A percentile compares a stretch with the other conserved stretches of the same genome.
Evolutionary conservation across 495 filamentous ascomycete genomes (phyloP).

Genomic region (Penicillium simplicissimum): DNA sequence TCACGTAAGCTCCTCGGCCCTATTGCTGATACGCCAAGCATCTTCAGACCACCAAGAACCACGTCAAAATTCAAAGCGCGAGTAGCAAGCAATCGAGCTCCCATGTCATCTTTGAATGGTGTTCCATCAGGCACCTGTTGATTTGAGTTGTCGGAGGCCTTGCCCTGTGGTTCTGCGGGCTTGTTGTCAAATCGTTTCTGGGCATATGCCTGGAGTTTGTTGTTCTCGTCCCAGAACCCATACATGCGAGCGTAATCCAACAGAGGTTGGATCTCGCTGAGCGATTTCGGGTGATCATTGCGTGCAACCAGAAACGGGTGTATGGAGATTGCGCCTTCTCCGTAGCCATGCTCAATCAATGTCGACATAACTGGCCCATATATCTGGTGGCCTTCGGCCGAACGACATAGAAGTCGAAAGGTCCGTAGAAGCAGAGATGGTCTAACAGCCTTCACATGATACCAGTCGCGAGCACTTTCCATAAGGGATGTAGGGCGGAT

Average conservation of each 20-base stretch:
- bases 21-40: slow-evolving; percentile 65
- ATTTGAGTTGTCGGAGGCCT: not conserved
- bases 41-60: slow-evolving; percentile 61
- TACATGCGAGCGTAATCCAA: slow-evolving; percentile 41
- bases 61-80: slow-evolving; percentile 63
- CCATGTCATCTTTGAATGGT: slow-evolving; percentile 57
- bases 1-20: slow-evolving; percentile 73
- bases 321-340: slow-evolving; percentile 57
- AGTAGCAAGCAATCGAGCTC: slow-evolving; percentile 73
- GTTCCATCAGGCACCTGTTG: slow-evolving; percentile 26
- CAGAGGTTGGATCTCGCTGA: slow-evolving; percentile 42
- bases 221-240: slow-evolving; percentile 23
- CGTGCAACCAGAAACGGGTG: slow-evolving; percentile 52
- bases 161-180: not conserved
- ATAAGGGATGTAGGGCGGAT: slow-evolving; percentile 19
- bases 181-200: slow-evolving; percentile 20
- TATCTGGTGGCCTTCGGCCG: slow-evolving; percentile 44
- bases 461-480: slow-evolving; percentile 4
- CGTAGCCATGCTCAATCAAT: slow-evolving; percentile 51
- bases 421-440: slow-evolving; percentile 24
- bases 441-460: slow-evolving; percentile 1
- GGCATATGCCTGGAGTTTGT: slow-evolving; percentile 30
- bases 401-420: slow-evolving; percentile 54
- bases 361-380: slow-evolving; percentile 62
- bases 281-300: slow-evolving; percentile 51